Conservation (phyloP, 2,329 filamentous ascomycete species). For the Exophiala viscosa region DNA sequence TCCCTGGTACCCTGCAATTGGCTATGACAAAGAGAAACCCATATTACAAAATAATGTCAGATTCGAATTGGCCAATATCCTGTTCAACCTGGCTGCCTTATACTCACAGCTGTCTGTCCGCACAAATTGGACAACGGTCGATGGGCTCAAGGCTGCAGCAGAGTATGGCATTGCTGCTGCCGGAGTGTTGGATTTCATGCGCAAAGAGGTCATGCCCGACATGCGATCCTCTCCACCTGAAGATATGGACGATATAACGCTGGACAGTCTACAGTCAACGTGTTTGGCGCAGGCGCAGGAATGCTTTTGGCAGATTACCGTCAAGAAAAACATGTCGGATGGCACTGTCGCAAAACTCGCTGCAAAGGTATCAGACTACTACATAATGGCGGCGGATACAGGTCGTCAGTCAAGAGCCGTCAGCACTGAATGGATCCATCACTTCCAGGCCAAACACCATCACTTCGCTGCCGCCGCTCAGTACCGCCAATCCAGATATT, state of each 20-base stretch:
- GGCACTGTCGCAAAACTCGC: slow-evolving; percentile 87
- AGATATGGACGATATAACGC: slow-evolving; percentile 87
- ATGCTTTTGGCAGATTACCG: slow-evolving; percentile 97
- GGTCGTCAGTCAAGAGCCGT: slow-evolving; percentile 86
- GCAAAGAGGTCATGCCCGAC: slow-evolving; percentile 73
- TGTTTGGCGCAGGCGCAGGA: slow-evolving; percentile 92
- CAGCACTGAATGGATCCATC: slow-evolving; percentile 94
- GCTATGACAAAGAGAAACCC: slow-evolving; percentile 66
- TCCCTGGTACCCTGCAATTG: slow-evolving; percentile 89
- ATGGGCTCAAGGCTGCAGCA: slow-evolving; percentile 81
- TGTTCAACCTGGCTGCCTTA: slow-evolving; percentile 89
- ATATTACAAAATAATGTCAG: slow-evolving; percentile 63
- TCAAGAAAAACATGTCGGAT: slow-evolving; percentile 90
- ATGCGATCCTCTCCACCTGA: slow-evolving; percentile 81
- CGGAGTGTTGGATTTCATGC: slow-evolving; percentile 75
- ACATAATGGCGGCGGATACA: slow-evolving; percentile 76
- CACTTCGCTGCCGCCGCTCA: slow-evolving; percentile 96
- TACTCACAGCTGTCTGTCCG: slow-evolving; percentile 88
- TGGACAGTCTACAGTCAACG: slow-evolving; percentile 77
- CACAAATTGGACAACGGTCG: slow-evolving; percentile 70
- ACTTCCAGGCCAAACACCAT: slow-evolving; percentile 94
- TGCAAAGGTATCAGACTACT: slow-evolving; percentile 85
- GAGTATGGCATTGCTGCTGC: slow-evolving; percentile 87
- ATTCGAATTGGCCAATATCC: slow-evolving; percentile 84
- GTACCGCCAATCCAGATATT: slow-evolving; percentile 84